Base-by-base conservation (phyloP, 2,329 filamentous ascomycete species). In the Cryphonectria carpinicola region DNA sequence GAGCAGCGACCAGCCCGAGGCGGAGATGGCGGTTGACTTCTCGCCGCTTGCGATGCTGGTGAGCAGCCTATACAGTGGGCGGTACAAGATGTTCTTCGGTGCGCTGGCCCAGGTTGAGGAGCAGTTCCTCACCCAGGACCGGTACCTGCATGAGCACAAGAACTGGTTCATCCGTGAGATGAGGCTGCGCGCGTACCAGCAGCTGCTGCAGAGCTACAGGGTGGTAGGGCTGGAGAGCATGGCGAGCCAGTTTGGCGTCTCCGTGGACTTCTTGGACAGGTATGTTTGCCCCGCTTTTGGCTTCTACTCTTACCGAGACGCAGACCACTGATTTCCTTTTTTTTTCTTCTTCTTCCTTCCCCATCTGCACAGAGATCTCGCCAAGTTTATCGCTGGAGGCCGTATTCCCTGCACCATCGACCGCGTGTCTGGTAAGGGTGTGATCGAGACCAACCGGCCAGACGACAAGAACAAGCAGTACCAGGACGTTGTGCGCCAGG, bases 401-500 rank as follows among this genome's bases (percentile, higher is more conserved):
- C 92, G 95, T 76, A 95, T 99, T 78, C 91, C 95, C 67, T 98
- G 96, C 87, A 98, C 95, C 35, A 98, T 99, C 77, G 96, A 99
- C 83, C 93, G 96, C 68, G 96, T 99, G 74, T 93, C 95, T 71
- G 96, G 95, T 75, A 96, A 97, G 81, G 95, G 95, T 67, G 93
- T 98, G 76, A 98, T 99, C 77, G 96, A 98, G 87, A 99, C 96
- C 61, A 98, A 98, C 84, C 89, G 96, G 68, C 95, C 95, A 11
- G 96, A 98, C 80, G 95, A 97, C 85, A 99, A 99, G 90, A 98
- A 98, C 87, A 98, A 97, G 88, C 96, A 99, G 84, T 99, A 99
- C 83, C 93, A 95, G 77, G 96, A 99, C 77, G 94, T 98, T 52
- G 94, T 99, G 73, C 96, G 96, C 84, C 96, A 98, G 81, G 96